These are phyloP conservation scores for Dothistroma septosporum DNA, from an alignment of 2,329 filamentous ascomycete species.

Conservation along the genomic window DNA sequence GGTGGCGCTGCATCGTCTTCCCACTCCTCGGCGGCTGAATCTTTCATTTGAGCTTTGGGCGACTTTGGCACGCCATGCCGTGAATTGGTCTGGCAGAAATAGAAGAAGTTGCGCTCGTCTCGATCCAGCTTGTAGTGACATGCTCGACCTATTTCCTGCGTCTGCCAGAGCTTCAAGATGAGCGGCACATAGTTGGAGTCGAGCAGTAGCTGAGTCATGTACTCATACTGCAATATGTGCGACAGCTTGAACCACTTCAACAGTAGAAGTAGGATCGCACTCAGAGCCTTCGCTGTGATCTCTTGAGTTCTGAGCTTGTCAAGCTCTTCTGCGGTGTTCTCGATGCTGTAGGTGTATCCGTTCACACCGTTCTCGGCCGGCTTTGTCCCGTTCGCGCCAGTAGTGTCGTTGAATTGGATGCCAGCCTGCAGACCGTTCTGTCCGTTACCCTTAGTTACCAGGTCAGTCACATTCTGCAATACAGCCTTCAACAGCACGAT, in stretches of 20 bases:
- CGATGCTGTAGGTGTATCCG: constrained; percentile 27
- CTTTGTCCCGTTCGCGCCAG: constrained; percentile 32
- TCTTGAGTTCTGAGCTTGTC: constrained; percentile 79
- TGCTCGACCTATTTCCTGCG: constrained; percentile 87
- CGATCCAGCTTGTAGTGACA: constrained; percentile 82
- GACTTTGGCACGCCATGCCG: constrained; percentile 48
- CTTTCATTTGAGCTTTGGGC: constrained; percentile 18
- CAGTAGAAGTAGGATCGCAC: constrained; percentile 80
- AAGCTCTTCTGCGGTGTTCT: constrained; percentile 60
- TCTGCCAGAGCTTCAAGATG: constrained; percentile 86
- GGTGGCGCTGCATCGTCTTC: constrained; percentile 80
- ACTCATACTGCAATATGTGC: constrained; percentile 93
- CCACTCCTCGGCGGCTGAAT: constrained; percentile 37
- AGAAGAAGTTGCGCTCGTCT: constrained; percentile 82
- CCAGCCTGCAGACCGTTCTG: constrained; percentile 49
- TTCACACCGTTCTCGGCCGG: constrained; percentile 37
- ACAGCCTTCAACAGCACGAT: constrained; percentile 90
- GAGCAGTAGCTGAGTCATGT: constrained; percentile 84
- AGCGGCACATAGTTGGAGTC: constrained; percentile 94
- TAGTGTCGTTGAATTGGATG: constrained; percentile 37
- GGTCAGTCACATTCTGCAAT: constrained; percentile 79
- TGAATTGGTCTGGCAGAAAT: constrained; percentile 74
- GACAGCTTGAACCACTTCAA: constrained; percentile 96
- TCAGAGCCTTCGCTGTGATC: constrained; percentile 85
- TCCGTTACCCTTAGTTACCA: constrained; percentile 59